phyloP scores from a whole-genome alignment of 2,329 filamentous ascomycete species.

The Colletotrichum sp. region DNA sequence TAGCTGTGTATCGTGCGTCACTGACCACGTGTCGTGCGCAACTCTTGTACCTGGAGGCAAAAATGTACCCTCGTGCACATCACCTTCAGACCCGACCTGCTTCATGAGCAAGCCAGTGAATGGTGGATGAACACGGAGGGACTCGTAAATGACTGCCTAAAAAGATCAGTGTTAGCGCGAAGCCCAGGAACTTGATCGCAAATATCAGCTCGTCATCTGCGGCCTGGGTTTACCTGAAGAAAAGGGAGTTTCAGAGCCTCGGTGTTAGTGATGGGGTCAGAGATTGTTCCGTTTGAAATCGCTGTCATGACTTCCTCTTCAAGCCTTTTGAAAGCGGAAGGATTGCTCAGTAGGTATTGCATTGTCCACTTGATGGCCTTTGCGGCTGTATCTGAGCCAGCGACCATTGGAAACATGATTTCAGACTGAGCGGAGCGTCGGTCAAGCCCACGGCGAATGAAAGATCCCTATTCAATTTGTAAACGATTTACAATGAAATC shows the following conservation, averaged over 20 bases:
- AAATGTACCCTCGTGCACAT: conserved; percentile 36
- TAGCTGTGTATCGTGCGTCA: conserved; percentile 38
- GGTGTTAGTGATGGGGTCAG: conserved; percentile 30
- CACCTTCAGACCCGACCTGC: conserved; percentile 46
- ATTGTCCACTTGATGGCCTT: conserved; percentile 47
- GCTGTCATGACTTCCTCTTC: conserved; percentile 50
- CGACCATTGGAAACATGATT: conserved; percentile 26
- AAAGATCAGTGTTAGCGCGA: not conserved
- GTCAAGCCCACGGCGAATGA: conserved; percentile 3
- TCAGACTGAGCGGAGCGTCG: not conserved
- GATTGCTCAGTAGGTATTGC: conserved; percentile 55
- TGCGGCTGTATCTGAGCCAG: conserved; percentile 40
- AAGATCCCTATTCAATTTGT: not conserved
- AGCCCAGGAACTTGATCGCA: accelerated
- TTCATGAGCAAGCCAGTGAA: conserved; percentile 55
- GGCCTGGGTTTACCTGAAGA: conserved; percentile 30
- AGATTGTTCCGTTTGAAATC: conserved; percentile 10
- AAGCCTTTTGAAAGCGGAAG: conserved; percentile 47
- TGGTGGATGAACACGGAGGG: conserved; percentile 52
- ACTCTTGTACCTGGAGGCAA: conserved; percentile 43
- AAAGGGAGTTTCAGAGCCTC: conserved; percentile 43
- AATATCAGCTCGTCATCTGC: not conserved
- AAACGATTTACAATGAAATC: not conserved
- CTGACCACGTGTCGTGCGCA: conserved; percentile 44
- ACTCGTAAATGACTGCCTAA: conserved; percentile 57